Conservation (phyloP, 495 filamentous ascomycete genomes). For the Lasiosphaeriaceae sp. region DNA sequence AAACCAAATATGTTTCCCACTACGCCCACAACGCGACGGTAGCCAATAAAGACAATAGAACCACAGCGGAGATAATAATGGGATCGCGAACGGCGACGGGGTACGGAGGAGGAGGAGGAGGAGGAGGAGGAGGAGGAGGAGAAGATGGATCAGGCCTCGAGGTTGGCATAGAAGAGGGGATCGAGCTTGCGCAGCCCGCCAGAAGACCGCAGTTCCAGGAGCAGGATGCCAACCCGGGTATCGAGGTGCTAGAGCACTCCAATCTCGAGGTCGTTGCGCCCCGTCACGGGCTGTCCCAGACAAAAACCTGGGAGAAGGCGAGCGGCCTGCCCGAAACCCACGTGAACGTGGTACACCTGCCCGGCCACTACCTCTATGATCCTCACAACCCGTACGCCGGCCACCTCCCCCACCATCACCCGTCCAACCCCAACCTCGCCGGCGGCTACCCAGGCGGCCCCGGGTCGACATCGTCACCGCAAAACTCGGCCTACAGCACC, state of each 20-base stretch:
- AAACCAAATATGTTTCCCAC: no score
- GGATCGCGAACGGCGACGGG: no score
- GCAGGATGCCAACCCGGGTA: constrained; percentile 4
- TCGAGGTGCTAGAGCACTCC: constrained; percentile 9
- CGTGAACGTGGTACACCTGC: neutral
- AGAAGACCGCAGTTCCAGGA: constrained; percentile 1
- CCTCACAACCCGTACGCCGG: neutral
- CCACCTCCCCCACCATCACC: neutral
- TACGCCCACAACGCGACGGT: no score
- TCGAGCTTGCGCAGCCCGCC: constrained; percentile 6
- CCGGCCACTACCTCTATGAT: neutral
- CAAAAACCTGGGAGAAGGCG: constrained; percentile 5
- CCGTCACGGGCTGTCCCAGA: constrained; percentile 2
- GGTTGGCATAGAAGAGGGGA: constrained; percentile 7
- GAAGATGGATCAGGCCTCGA: no score
- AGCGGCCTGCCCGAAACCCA: constrained; percentile 3
- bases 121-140: neutral
- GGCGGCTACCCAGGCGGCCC: neutral
- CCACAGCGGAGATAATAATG: no score
- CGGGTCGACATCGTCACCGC: no score
- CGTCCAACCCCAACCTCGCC: neutral
- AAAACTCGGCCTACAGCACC: neutral
- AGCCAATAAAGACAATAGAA: no score
- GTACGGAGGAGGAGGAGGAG: neutral
- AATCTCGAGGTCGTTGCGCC: constrained; percentile 10